Conservation (phyloP, 768 basidiomycete genomes). For the Suillus alpinus region DNA sequence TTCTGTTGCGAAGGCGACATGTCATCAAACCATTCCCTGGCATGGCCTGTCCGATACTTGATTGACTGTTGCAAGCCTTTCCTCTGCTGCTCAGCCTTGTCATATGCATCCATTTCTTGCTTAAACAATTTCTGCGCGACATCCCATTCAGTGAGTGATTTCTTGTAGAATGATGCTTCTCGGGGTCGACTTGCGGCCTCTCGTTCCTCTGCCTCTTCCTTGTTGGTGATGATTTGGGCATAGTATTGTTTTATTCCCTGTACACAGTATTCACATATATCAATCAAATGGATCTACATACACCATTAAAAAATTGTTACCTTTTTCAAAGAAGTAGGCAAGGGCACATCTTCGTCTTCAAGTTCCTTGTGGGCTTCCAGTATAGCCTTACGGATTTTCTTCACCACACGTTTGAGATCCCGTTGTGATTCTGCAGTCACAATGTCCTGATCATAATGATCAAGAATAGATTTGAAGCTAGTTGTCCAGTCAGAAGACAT, state of each 20-base stretch:
- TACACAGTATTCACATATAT: too few species aligned
- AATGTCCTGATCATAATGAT: too few species aligned
- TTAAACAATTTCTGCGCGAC: neutral
- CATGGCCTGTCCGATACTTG: neutral
- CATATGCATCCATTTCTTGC: neutral
- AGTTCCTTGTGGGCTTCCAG: neutral
- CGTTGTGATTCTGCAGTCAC: too few species aligned
- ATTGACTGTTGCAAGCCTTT: neutral
- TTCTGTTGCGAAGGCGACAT: neutral
- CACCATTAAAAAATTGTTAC: neutral
- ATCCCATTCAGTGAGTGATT: neutral
- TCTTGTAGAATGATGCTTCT: neutral
- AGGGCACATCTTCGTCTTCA: neutral
- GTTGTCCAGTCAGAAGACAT: too few species aligned
- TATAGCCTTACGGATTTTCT: neutral
- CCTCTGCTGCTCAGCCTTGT: neutral
- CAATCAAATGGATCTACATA: neutral
- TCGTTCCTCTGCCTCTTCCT: neutral
- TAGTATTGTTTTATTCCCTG: too few species aligned
- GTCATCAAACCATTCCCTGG: neutral
- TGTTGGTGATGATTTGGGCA: too few species aligned
- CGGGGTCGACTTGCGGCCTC: neutral
- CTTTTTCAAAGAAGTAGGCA: neutral
- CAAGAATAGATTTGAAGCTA: too few species aligned
- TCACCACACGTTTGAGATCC: neutral